These are phyloP conservation scores for Ormosia semicastrata DNA, from an alignment of 306 rosid species.

Conservation along the genomic window DNA sequence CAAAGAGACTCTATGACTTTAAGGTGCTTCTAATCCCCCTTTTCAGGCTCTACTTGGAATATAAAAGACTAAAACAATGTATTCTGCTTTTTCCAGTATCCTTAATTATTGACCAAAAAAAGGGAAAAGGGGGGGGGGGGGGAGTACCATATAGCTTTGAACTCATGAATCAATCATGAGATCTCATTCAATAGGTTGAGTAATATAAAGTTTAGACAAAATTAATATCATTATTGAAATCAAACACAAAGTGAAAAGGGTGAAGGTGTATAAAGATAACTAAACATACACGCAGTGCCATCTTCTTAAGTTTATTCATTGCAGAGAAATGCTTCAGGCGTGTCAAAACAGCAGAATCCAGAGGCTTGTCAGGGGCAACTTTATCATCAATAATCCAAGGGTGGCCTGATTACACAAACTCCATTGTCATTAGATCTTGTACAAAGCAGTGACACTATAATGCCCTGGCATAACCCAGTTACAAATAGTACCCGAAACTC, in stretches of 20 bases:
- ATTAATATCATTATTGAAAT: constrained; percentile 8
- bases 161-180: neutral
- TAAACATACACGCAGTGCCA: constrained; percentile 75
- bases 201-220: neutral
- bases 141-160: neutral
- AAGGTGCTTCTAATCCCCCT: neutral
- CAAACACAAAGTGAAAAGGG: constrained; percentile 3
- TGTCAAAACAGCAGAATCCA: constrained; percentile 88
- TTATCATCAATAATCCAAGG: constrained; percentile 90
- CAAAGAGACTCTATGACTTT: neutral
- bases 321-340: constrained; percentile 91
- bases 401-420: constrained; percentile 56
- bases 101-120: neutral
- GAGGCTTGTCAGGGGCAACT: constrained; percentile 85
- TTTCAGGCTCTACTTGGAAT: neutral
- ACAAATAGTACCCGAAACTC: constrained; percentile 39
- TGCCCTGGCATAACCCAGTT: constrained; percentile 1
- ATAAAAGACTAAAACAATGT: neutral
- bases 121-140: neutral
- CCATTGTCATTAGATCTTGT: constrained; percentile 20
- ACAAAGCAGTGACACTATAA: constrained; percentile 1
- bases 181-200: neutral
- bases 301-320: constrained; percentile 85
- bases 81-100: neutral
- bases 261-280: neutral